Evolutionary conservation across 805 yeast genomes (phyloP), one percentile per base, ranked within the genome.

Genomic region (Lipomyces kockii): DNA sequence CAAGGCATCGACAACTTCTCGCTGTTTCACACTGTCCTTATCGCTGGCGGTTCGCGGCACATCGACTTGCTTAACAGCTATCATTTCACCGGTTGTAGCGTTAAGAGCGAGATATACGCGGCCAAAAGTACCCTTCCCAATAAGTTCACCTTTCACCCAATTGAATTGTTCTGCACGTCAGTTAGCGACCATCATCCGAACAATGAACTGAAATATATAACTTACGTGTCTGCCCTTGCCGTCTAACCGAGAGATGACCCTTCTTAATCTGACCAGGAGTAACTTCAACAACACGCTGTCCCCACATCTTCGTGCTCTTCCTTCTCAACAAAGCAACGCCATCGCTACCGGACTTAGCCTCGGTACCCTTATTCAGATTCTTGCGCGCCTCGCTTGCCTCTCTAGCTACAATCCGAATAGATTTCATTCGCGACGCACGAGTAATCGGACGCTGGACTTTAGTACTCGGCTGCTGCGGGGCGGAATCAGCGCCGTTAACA

Each of bases 71-170:
- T 95, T 95, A 1, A 95, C 99, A 0, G 99, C 99, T 81, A 95
- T 89, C 97, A 95, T 92, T 75, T 95, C 99, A 63, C 98, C 98
- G 0, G 97, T 92, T 0, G 98, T 95, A 20, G 92, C 93, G 78
- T 95, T 95, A 75, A 95, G 83, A 0, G 97, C 98, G 64, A 95
- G 82, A 75, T 84, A 94, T 0, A 95, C 99, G 49, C 91, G 88
- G 9, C 99, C 99, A 81, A 93, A 95, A 0, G 98, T 93, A 0
- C 99, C 99, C 66, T 91, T 87, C 0, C 99, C 99, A 66, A 95
- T 92, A 70, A 95, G 82, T 75, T 93, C 98, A 83, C 99, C 99
- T 76, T 92, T 92, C 60, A 96, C 89, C 99, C 99, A 95, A 0
- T 96, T 96, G 80, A 92, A 94, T 78, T 93, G 97, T 74, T 90